phyloP scores from a whole-genome alignment of 805 yeast genomes.

The Saccharomycopsis vini region DNA sequence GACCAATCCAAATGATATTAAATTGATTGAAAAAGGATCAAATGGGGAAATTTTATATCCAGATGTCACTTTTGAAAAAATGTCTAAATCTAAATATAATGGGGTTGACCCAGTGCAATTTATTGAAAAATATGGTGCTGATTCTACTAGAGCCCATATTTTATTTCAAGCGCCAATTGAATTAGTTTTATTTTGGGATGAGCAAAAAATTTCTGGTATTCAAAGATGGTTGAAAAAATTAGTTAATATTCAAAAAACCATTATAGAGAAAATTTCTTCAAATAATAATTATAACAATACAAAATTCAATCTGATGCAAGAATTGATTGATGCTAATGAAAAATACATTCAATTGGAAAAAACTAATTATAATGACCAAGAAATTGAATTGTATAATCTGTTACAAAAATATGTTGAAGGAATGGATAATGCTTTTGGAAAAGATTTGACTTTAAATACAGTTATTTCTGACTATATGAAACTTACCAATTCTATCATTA shows the following conservation, averaged over 20 bases:
- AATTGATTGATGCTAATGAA: conserved; percentile 1
- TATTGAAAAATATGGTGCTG: conserved; percentile 76
- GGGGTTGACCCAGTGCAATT: conserved; percentile 87
- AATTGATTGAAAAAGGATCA: conserved; percentile 28
- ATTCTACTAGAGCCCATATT: conserved; percentile 88
- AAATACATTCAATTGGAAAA: conserved; percentile 17
- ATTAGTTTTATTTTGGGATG: conserved; percentile 86
- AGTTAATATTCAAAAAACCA: neutral
- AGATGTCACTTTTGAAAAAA: conserved; percentile 64
- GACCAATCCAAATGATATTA: conserved; percentile 24
- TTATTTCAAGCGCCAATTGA: conserved; percentile 84
- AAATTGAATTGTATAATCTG: conserved; percentile 50
- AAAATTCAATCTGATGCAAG: neutral
- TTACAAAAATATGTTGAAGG: conserved; percentile 38
- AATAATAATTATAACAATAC: conserved; percentile 7
- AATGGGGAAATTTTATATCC: conserved; percentile 48
- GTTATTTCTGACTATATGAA: conserved; percentile 88
- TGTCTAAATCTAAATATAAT: conserved; percentile 93
- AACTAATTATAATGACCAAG: conserved; percentile 31
- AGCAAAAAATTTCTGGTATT: conserved; percentile 72
- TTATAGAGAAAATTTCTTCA: too few species aligned
- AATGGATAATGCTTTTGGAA: conserved; percentile 52
- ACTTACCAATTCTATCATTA: conserved; percentile 44
- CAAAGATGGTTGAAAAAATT: conserved; percentile 62
- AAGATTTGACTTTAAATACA: conserved; percentile 64